phyloP scores from a whole-genome alignment of 2,329 filamentous ascomycete genomes.

The Cadophora luteo-olivacea region DNA sequence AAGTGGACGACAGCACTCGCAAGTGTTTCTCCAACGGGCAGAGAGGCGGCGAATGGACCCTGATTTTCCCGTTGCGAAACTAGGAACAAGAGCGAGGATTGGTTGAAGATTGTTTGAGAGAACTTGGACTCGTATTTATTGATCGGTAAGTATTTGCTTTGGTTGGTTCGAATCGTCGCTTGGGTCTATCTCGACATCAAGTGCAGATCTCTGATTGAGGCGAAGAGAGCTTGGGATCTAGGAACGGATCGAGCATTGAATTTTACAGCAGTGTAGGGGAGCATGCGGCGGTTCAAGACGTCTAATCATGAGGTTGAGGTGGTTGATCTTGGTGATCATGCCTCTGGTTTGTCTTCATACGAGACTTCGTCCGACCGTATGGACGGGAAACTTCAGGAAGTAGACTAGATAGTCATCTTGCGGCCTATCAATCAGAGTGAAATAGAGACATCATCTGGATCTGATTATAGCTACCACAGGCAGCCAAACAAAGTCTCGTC shows the following conservation, averaged over 20 bases:
- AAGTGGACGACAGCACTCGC: neutral
- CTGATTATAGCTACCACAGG: neutral
- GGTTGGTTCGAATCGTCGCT: neutral
- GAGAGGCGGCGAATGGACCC: slow-evolving; percentile 8
- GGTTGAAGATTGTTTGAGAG: neutral
- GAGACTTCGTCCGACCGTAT: neutral
- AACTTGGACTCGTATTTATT: slow-evolving; percentile 3
- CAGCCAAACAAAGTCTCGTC: neutral
- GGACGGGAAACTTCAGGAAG: neutral
- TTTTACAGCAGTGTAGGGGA: neutral
- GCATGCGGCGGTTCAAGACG: slow-evolving; percentile 1
- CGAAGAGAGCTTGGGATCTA: neutral
- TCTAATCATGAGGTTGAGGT: neutral
- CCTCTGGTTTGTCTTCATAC: neutral
- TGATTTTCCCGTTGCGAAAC: neutral
- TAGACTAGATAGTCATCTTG: neutral
- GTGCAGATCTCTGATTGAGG: slow-evolving; percentile 5
- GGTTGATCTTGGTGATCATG: slow-evolving; percentile 15
- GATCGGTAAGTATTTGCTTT: neutral
- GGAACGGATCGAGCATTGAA: neutral
- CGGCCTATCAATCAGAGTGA: neutral
- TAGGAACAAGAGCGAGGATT: neutral
- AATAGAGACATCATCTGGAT: neutral
- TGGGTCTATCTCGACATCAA: neutral
- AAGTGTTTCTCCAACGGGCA: neutral